Conservation (phyloP, 2,329 filamentous ascomycete species). For the Stagonosporopsis tanaceti region DNA sequence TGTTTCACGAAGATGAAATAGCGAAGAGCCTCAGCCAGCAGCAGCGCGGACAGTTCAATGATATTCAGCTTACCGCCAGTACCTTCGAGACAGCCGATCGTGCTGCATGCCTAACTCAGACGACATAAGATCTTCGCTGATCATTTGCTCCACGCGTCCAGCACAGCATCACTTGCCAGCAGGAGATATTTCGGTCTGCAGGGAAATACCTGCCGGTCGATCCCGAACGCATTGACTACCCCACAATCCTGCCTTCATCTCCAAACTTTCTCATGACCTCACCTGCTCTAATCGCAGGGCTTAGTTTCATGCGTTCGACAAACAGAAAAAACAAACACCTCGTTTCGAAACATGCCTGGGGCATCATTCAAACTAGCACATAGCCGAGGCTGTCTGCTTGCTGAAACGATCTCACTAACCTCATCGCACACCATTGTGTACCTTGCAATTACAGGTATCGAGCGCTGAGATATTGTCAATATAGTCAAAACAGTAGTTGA, state of each 20-base stretch:
- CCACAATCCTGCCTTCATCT: conserved; percentile 24
- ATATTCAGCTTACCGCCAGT: not conserved
- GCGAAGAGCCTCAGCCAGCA: not conserved
- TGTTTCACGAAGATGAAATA: conserved; percentile 8
- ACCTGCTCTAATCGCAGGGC: conserved; percentile 1
- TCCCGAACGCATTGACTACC: conserved; percentile 22
- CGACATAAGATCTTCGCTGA: not conserved
- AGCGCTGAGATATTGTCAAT: not conserved
- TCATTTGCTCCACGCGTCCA: not conserved
- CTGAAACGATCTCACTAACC: not conserved
- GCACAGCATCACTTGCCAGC: not conserved
- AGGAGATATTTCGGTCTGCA: conserved; percentile 1
- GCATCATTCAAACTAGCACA: not conserved
- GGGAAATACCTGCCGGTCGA: conserved; percentile 4
- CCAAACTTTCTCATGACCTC: conserved; percentile 9
- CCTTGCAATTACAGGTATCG: not conserved
- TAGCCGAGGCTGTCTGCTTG: not conserved
- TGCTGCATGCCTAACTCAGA: not conserved
- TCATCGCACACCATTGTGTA: not conserved
- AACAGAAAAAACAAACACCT: not conserved
- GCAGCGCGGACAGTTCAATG: not conserved
- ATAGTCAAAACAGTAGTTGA: conserved; percentile 1
- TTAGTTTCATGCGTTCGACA: conserved; percentile 5
- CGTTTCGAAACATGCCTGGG: conserved; percentile 19
- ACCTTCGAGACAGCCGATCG: not conserved